Evolutionary conservation across 345 rosid genomes (phyloP).

Genomic region (Litchi chinensis): DNA sequence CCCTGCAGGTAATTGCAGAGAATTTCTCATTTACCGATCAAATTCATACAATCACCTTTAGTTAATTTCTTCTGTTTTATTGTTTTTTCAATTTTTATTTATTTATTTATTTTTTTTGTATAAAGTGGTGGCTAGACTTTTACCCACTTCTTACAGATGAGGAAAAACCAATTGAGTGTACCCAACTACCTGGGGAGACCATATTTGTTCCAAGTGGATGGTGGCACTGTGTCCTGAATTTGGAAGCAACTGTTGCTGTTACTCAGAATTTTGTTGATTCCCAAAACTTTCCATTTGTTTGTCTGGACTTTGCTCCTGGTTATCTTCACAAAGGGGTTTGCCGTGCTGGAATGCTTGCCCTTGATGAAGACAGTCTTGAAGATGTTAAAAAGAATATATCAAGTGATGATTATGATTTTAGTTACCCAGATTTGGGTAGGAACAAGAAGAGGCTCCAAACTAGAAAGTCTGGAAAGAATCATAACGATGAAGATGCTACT

Average conservation of each 20-base stretch:
- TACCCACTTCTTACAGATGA: constrained; percentile 90
- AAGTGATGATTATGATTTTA: constrained; percentile 37
- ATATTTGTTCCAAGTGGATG: constrained; percentile 96
- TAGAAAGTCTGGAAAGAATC: constrained; percentile 38
- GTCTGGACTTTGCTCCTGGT: constrained; percentile 97
- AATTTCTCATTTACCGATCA: constrained; percentile 21
- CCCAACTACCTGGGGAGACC: constrained; percentile 90
- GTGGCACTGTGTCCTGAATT: constrained; percentile 97
- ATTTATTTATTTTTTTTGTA: constrained; percentile 21
- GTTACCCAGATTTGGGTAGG: constrained; percentile 67
- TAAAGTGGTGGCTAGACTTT: constrained; percentile 96
- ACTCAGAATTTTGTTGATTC: constrained; percentile 91
- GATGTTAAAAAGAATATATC: constrained; percentile 35
- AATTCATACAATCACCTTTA: constrained; percentile 4
- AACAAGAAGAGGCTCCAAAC: constrained; percentile 73
- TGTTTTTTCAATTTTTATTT: too few species aligned
- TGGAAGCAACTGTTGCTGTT: constrained; percentile 88
- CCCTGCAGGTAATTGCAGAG: constrained; percentile 70
- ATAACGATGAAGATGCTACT: constrained; percentile 32
- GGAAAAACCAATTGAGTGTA: constrained; percentile 94
- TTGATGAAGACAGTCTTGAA: constrained; percentile 53
- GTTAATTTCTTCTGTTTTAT: background rate
- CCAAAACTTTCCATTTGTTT: constrained; percentile 81
- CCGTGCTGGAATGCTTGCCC: constrained; percentile 90
- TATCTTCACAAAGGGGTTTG: constrained; percentile 91